Base-by-base conservation (phyloP, 1,139 yeast genomes). In the Scheffersomyces quercinus region DNA sequence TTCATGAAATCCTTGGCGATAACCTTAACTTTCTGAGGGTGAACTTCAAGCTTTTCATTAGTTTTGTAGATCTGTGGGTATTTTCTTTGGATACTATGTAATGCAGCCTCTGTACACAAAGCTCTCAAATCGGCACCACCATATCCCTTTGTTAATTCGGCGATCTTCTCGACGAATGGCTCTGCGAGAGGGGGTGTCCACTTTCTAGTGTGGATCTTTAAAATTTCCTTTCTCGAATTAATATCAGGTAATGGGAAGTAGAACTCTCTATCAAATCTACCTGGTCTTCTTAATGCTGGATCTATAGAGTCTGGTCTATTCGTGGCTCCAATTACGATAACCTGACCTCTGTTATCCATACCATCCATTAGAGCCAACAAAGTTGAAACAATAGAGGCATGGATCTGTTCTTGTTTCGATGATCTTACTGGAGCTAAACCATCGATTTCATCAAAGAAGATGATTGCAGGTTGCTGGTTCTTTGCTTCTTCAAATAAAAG, bases 41-140 rank as follows among this genome's bases (percentile, higher is more conserved):
- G 82, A 28, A 95, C 85, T 39, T 74, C 65, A 39, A 93, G 75
- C 59, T 90, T 93, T 43, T 86, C 88, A 47, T 79, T 76, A 6
- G 93, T 79, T 52, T 78, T 72, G 65, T 93, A 95, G 40, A 95
- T 93, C 62, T 95, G 99, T 0, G 99, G 99, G 57, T 86, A 93
- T 41, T 84, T 81, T 52, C 99, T 73, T 65, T 93, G 98, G 38
- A 93, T 93, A 55, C 96, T 86, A 58, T 84, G 85, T 48, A 95
- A 73, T 0, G 99, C 98, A 11, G 97, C 95, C 62, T 93, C 99
- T 0, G 98, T 91, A 60, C 98, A 91, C 30, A 93, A 71, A 0
- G 98, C 97, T 44, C 97, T 75, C 50, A 95, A 72, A 65, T 93
- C 99, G 3, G 99, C 98, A 68, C 99, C 99, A 33, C 99, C 99